These are phyloP conservation scores for Amanita subjunquillea DNA, from an alignment of 768 basidiomycete genomes.

Conservation along the genomic window DNA sequence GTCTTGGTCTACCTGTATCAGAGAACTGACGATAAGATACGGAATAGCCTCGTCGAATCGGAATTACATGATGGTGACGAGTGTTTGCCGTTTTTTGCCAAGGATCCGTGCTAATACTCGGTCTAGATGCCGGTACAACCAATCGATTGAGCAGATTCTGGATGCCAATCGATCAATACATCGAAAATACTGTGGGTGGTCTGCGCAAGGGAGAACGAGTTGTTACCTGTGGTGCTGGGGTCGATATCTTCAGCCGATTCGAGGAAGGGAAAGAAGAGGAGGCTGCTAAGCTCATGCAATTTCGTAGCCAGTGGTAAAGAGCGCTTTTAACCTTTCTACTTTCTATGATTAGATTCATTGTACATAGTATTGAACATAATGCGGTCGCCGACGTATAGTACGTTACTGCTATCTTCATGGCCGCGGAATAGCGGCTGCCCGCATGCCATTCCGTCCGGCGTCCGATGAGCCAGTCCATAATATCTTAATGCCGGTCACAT, in stretches of 20 bases:
- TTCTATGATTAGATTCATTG: background rate
- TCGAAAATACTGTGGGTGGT: background rate
- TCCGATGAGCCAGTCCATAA: too few relatives aligned
- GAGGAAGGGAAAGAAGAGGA: constrained; percentile 3
- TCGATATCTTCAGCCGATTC: background rate
- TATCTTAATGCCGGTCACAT: too few relatives aligned
- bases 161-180: constrained; percentile 6
- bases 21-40: background rate
- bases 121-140: background rate
- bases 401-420: too few relatives aligned
- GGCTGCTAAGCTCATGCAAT: background rate
- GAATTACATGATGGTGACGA: constrained; percentile 4
- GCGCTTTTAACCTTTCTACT: too few relatives aligned
- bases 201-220: background rate
- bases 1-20: constrained; percentile 11
- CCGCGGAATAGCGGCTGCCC: too few relatives aligned
- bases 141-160: background rate
- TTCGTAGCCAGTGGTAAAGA: background rate
- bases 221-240: background rate
- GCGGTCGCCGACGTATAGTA: too few relatives aligned
- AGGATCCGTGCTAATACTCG: background rate
- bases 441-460: too few relatives aligned
- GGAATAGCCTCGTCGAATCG: constrained; percentile 3
- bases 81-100: too few relatives aligned
- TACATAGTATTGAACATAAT: background rate